Evolutionary conservation across 768 basidiomycete species (phyloP), one percentile per base, ranked within the genome.

Genomic region (Cystofilobasidium bisporidii): DNA sequence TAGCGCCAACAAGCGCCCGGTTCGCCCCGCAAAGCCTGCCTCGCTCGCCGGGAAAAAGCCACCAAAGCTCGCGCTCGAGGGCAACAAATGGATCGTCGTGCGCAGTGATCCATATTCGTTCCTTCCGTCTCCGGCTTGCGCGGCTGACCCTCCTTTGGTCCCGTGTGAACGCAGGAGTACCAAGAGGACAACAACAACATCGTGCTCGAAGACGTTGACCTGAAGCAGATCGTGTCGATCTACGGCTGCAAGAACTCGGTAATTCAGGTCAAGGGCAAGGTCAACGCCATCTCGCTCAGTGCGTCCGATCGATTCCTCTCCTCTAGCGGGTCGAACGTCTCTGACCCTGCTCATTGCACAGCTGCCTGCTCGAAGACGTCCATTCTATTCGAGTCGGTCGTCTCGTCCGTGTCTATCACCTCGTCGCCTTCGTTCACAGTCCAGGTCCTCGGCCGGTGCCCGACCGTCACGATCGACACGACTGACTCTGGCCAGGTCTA

Each of bases 401-500:
- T 99, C n/a, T 89, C 96, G 20, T 84, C 87, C 0, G 82, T 99
- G 63, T 86, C 87, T 1, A 80, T 98, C 45, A 97, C 92, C 48
- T 86, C 84, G 71, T 96, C 91, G 0, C 91, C 92, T 0, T 96
- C 91, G 1, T 98, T 99, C 80, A 83, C 85, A 20, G 79, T 98
- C 48, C 94, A 99, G 77, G 86, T 99, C 72, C 89, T 87, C 2
- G 94, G 94, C 32, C 79, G 81, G 1, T 88, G 88, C 38, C 94
- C 96, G 1, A 98, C 91, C 71, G 84, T 99, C 68, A 89, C 93
- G 73, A 79, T 99, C 24, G 96, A 99, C 77, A 86, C 87, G 20
- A 94, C 91, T 18, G 96, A 98, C 77, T 89, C 88, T 10, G 96
- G 96, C 8, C 89, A 91, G 76, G 85, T 99, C 71, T 99, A 89